phyloP scores from a whole-genome alignment of 805 yeast genomes.

The Nakazawaea holstii region DNA sequence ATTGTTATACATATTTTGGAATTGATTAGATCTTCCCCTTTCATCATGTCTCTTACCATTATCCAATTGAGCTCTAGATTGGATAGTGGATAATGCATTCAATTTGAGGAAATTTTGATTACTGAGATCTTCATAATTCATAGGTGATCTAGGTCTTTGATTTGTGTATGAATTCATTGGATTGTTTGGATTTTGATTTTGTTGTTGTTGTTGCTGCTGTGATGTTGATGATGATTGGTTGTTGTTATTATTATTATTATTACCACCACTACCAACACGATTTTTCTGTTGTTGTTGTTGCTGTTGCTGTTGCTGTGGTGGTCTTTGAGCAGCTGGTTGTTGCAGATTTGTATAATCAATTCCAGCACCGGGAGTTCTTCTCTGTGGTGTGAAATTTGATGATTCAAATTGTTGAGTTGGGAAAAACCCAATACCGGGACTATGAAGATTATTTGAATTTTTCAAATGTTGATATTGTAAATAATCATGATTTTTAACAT shows the following conservation, averaged over 20 bases:
- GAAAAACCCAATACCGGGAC: no score
- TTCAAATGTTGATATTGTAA: neutral
- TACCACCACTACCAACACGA: neutral
- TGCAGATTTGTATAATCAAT: neutral
- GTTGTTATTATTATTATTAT: conserved; percentile 7
- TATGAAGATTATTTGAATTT: no score
- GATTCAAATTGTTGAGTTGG: no score
- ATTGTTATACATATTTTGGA: conserved; percentile 12
- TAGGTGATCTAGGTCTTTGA: conserved; percentile 15
- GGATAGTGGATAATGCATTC: conserved; percentile 64
- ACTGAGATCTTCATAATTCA: conserved; percentile 14
- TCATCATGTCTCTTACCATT: conserved; percentile 17
- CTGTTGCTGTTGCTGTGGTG: conserved; percentile 6
- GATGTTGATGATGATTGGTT: conserved; percentile 10
- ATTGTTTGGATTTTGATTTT: neutral
- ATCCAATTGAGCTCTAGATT: conserved; percentile 30
- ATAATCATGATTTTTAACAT: neutral
- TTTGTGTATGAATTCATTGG: conserved; percentile 7
- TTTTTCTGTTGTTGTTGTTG: conserved; percentile 2
- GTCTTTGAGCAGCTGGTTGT: neutral
- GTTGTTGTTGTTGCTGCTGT: neutral
- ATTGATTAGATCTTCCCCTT: conserved; percentile 16
- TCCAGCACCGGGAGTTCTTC: neutral
- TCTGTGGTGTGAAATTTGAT: neutral
- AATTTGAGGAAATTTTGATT: conserved; percentile 44